Percentiles rank a stretch among this genome's conserved stretches.
phyloP scores from a whole-genome alignment of 2,329 filamentous ascomycete genomes.

The Dissoconium aciculare region DNA sequence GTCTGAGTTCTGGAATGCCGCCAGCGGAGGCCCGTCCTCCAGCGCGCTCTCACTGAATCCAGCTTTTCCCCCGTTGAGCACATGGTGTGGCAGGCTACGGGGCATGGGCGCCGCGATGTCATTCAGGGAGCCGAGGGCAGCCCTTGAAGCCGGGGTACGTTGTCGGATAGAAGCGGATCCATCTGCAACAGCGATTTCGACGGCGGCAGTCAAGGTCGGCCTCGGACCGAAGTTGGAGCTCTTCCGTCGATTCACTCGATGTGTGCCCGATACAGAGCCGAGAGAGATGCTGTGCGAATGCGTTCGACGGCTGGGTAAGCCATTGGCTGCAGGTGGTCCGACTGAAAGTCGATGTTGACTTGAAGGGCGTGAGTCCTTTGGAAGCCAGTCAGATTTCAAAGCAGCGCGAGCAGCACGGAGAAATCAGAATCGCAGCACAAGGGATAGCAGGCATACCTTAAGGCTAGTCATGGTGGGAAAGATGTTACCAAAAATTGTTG shows the following conservation, averaged over 20 bases:
- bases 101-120: conserved; percentile 45
- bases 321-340: conserved; percentile 45
- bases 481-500: too few relatives aligned
- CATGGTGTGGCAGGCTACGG: conserved; percentile 46
- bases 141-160: conserved; percentile 56
- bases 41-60: conserved; percentile 36
- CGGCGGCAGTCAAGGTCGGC: conserved; percentile 57
- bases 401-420: too few relatives aligned
- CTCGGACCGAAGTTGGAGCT: conserved; percentile 72
- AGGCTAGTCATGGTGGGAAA: too few relatives aligned
- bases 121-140: conserved; percentile 32
- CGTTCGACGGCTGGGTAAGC: conserved; percentile 51
- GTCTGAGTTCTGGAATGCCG: conserved; percentile 31
- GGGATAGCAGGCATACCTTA: too few relatives aligned
- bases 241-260: conserved; percentile 84
- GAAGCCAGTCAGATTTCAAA: too few relatives aligned
- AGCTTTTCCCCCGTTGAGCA: conserved; percentile 23
- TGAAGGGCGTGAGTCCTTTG: conserved; percentile 18
- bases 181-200: conserved; percentile 46
- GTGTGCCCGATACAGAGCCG: conserved; percentile 60
- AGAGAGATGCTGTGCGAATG: conserved; percentile 69
- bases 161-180: conserved; percentile 44
- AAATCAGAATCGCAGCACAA: too few relatives aligned
- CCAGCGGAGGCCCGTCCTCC: conserved; percentile 52
- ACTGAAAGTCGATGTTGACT: conserved; percentile 32